Conservation (phyloP, 2,329 filamentous ascomycete genomes). For the Claviceps fusiformis region DNA sequence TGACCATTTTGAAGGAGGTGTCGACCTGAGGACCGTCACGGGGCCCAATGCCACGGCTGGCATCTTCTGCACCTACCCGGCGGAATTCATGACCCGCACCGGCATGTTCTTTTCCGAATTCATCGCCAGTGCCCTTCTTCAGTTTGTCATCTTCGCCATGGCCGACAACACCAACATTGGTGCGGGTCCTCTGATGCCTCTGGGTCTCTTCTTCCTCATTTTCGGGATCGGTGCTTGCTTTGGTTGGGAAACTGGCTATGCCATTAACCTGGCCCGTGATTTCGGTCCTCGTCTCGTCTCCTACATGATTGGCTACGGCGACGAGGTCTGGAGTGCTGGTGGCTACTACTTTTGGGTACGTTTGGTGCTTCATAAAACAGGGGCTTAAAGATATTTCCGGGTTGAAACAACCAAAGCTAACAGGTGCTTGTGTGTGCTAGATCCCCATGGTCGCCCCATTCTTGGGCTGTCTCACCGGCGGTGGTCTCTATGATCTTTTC, state of each 20-base stretch:
- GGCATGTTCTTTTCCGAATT: slow-evolving; percentile 63
- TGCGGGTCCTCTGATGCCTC: slow-evolving; percentile 40
- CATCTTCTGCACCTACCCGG: slow-evolving; percentile 63
- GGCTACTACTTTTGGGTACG: slow-evolving; percentile 61
- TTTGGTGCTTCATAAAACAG: no score
- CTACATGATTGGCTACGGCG: slow-evolving; percentile 54
- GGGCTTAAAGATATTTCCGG: not conserved
- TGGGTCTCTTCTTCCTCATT: slow-evolving; percentile 57
- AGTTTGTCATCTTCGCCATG: slow-evolving; percentile 60
- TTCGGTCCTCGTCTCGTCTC: slow-evolving; percentile 55
- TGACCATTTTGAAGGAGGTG: slow-evolving; percentile 46
- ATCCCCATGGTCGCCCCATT: slow-evolving; percentile 63
- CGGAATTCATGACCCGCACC: slow-evolving; percentile 49
- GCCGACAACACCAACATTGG: slow-evolving; percentile 45
- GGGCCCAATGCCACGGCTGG: slow-evolving; percentile 48
- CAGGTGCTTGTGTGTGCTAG: slow-evolving; percentile 19
- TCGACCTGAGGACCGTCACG: slow-evolving; percentile 46
- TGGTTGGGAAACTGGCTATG: slow-evolving; percentile 65
- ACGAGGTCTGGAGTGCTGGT: slow-evolving; percentile 52
- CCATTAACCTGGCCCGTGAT: slow-evolving; percentile 60
- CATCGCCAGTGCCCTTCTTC: slow-evolving; percentile 50
- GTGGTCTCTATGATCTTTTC: slow-evolving; percentile 53
- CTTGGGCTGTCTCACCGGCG: slow-evolving; percentile 48
- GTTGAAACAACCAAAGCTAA: not conserved
- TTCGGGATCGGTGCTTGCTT: slow-evolving; percentile 62